Evolutionary conservation across 257 asterid genomes (phyloP).

Genomic region (Prunella vulgaris): DNA sequence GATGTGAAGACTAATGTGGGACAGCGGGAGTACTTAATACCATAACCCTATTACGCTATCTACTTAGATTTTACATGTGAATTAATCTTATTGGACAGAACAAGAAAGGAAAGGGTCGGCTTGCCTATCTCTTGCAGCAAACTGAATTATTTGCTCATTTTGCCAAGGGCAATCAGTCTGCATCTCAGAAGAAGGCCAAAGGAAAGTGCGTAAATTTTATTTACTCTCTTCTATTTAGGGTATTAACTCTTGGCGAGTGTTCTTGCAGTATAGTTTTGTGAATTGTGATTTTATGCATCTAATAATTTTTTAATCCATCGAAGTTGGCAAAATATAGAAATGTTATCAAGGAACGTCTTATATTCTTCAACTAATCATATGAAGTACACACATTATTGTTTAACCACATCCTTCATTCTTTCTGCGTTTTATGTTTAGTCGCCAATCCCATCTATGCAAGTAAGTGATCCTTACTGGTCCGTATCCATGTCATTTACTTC

Average conservation of each 20-base stretch:
- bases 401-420: neutral
- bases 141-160: slow-evolving; percentile 97
- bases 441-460: neutral
- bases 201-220: slow-evolving; percentile 52
- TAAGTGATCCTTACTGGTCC: neutral
- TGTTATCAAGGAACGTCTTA: neutral
- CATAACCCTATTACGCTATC: neutral
- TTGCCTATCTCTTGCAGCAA: slow-evolving; percentile 89
- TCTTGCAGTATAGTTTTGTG: neutral
- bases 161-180: slow-evolving; percentile 79
- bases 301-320: neutral
- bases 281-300: neutral
- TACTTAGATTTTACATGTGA: neutral
- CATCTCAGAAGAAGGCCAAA: slow-evolving; percentile 66
- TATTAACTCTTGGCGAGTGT: slow-evolving; percentile 21
- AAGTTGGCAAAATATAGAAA: neutral
- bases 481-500: neutral
- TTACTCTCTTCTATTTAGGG: neutral
- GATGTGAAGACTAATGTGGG: no score
- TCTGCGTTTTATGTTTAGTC: neutral
- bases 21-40: slow-evolving; percentile 7
- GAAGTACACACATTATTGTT: neutral
- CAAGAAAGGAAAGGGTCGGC: slow-evolving; percentile 89
- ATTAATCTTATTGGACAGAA: slow-evolving; percentile 50
- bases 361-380: neutral